phyloP scores from a whole-genome alignment of 257 asterid genomes.

The Nicotiana sylvestris region DNA sequence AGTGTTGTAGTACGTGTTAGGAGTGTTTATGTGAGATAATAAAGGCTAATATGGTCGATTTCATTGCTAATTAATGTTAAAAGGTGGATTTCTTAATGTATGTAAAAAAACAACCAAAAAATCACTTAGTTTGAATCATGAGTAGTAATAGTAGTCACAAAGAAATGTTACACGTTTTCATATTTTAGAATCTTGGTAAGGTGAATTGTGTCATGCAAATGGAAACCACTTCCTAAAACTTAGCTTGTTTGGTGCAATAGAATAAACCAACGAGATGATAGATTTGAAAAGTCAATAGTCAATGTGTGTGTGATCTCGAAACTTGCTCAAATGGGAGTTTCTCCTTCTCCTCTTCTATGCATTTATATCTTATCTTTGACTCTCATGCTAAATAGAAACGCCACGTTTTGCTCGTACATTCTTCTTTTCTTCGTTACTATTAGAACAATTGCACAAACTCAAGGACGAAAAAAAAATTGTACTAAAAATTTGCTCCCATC shows the following conservation, averaged over 20 bases:
- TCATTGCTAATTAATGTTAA: too few species aligned
- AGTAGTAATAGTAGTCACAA: not conserved
- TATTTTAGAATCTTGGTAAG: slow-evolving; percentile 17
- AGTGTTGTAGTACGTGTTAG: too few species aligned
- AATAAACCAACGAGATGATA: slow-evolving; percentile 4
- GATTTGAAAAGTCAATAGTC: slow-evolving; percentile 17
- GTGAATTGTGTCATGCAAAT: slow-evolving; percentile 28
- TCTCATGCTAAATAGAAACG: not conserved
- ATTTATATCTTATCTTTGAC: not conserved
- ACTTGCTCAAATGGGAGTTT: not conserved
- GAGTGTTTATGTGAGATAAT: too few species aligned
- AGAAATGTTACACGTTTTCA: not conserved
- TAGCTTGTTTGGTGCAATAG: slow-evolving; percentile 14
- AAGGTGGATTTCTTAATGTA: too few species aligned
- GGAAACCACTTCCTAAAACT: slow-evolving; percentile 24
- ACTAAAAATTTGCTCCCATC: not conserved
- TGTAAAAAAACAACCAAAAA: too few species aligned
- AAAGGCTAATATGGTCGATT: too few species aligned
- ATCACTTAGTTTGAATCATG: too few species aligned
- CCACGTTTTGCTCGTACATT: not conserved
- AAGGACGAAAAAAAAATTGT: not conserved
- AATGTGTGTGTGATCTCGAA: slow-evolving; percentile 20
- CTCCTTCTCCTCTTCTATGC: not conserved
- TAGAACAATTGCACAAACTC: not conserved
- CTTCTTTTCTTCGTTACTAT: not conserved